Base-by-base conservation (phyloP, 2,329 filamentous ascomycete species). In the Mycocentrospora acerina region DNA sequence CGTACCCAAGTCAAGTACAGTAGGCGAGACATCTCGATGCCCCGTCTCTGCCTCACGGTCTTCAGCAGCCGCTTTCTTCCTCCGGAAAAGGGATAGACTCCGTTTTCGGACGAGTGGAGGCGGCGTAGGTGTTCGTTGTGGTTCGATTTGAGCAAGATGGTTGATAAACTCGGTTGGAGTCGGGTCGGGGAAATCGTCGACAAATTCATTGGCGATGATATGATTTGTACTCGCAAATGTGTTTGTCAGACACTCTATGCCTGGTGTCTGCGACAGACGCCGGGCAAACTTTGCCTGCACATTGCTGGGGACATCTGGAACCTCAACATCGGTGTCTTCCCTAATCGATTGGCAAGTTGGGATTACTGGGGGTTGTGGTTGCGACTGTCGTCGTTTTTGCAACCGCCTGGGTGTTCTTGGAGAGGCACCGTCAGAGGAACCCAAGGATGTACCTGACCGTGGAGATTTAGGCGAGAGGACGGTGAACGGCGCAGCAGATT, bases 1-100 rank as follows among this genome's bases (percentile, higher is more conserved):
- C 2, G 67, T 70, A 12, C 64, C 69, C 24, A 73, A 62, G 44
- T 73, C 62, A 18, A 64, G 59, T 11, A 67, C 53, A 19, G 48
- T 55, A n/a, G 53, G 37, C 24, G 53, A 40, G 17, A 43, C 29
- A 24, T 47, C 34, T n/a, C 49, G 42, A 11, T 57, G 37, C 22
- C 46, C 48, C 5, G 37, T 37, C 24, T 43, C 39, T 28, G 42
- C 36, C 19, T 57, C 48, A 29, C 48, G 48, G 45, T 55, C 59
- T 40, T 41, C 59, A 32, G 42, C 48, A 35, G 30, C 55, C 32
- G 50, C 59, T 42, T 55, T 64, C 9, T 9, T 22, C 18, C 48
- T 47, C 12, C 59, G 46, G 32, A 67, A 66, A 17, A 64, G 43
- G 8, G 60, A 65, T 9, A 63, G 32, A 22, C 62, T 65, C 9